These are phyloP conservation scores for Kwoniella sp. DNA, from an alignment of 768 basidiomycete species.

Conservation along the genomic window DNA sequence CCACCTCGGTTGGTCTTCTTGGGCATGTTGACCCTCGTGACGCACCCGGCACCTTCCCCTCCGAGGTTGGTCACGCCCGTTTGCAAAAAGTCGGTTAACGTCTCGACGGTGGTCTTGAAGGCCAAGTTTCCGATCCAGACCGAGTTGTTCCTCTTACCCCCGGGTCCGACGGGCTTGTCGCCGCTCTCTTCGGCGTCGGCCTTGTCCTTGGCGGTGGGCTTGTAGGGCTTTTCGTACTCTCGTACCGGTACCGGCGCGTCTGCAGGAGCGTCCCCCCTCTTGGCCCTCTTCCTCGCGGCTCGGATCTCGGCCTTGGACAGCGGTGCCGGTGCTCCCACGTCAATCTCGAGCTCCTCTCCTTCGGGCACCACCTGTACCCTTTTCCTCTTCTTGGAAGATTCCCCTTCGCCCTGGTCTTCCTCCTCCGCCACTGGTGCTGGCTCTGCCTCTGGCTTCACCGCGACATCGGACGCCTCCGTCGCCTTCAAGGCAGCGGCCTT, in stretches of 20 bases:
- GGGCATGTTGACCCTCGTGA: conserved; percentile 64
- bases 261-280: conserved; percentile 17
- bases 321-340: conserved; percentile 41
- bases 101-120: conserved; percentile 75
- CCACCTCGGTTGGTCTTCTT: conserved; percentile 56
- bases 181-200: conserved; percentile 15
- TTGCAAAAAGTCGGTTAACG: conserved; percentile 55
- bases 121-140: conserved; percentile 94
- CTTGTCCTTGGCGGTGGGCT: conserved; percentile 8
- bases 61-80: conserved; percentile 28
- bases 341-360: conserved; percentile 39
- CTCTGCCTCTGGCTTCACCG: background rate
- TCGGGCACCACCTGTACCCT: conserved; percentile 16
- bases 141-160: conserved; percentile 67
- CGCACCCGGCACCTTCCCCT: conserved; percentile 14
- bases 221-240: conserved; percentile 1
- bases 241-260: conserved; percentile 26
- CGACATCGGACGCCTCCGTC: background rate
- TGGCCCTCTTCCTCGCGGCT: conserved; percentile 40
- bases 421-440: background rate
- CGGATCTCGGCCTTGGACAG: conserved; percentile 46
- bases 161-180: conserved; percentile 43
- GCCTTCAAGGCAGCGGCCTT: conserved; percentile 13
- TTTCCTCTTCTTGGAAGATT: conserved; percentile 7
- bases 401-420: conserved; percentile 11